Evolutionary conservation across 805 yeast species (phyloP).

Genomic region (Candida koratica): DNA sequence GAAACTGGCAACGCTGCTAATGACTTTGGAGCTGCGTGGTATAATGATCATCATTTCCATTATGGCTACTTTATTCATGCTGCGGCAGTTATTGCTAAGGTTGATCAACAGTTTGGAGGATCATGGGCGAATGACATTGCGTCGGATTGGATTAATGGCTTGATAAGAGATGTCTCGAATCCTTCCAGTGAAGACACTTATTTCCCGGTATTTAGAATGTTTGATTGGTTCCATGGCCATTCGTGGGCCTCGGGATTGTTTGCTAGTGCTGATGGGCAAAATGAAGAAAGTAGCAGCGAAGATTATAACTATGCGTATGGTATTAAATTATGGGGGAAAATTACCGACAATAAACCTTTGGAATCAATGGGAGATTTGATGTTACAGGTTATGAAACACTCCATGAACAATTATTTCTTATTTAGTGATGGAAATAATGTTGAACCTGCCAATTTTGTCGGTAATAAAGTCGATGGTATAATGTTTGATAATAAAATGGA

Average conservation of each 20-base stretch:
- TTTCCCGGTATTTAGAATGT: constrained; percentile 65
- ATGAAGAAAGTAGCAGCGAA: constrained; percentile 69
- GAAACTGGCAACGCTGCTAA: constrained; percentile 33
- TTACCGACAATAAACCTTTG: constrained; percentile 50
- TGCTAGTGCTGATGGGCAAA: constrained; percentile 66
- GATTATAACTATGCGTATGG: constrained; percentile 69
- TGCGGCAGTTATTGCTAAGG: constrained; percentile 67
- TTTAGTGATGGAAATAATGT: constrained; percentile 47
- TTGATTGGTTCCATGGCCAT: constrained; percentile 74
- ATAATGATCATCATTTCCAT: constrained; percentile 84
- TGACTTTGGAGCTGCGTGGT: constrained; percentile 69
- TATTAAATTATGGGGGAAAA: constrained; percentile 61
- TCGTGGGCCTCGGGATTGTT: constrained; percentile 74
- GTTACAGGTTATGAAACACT: constrained; percentile 50
- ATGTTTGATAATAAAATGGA: constrained; percentile 66
- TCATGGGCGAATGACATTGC: constrained; percentile 45
- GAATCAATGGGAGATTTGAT: constrained; percentile 42
- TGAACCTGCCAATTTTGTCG: constrained; percentile 49
- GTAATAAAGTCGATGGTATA: constrained; percentile 67
- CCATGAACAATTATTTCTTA: constrained; percentile 52
- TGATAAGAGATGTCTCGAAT: constrained; percentile 64
- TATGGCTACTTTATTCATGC: constrained; percentile 80
- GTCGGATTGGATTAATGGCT: constrained; percentile 52
- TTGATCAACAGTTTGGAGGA: constrained; percentile 52
- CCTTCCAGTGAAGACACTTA: constrained; percentile 50